Percentiles rank a stretch among this genome's conserved stretches.
Evolutionary conservation across 116 monocot genomes (phyloP).

Genomic region (Phalaenopsis hybrid): DNA sequence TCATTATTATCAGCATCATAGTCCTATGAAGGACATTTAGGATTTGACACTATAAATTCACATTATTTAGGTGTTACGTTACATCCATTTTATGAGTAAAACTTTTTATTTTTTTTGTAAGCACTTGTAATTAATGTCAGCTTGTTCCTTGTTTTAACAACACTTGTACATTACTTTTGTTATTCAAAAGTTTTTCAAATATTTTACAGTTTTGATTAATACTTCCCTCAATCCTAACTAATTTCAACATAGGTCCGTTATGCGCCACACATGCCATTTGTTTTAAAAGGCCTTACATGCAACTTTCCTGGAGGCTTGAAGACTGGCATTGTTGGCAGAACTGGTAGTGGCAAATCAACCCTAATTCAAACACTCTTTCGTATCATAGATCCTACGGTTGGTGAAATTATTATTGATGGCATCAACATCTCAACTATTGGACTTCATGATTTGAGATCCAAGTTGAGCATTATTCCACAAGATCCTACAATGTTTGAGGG

Average conservation of each 20-base stretch:
- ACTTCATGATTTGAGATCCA: constrained; percentile 49
- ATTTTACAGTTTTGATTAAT: too few relatives aligned
- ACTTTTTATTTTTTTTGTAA: too few relatives aligned
- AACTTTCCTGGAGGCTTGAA: constrained; percentile 46
- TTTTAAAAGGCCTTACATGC: constrained; percentile 61
- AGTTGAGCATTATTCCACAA: constrained; percentile 58
- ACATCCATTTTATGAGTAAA: too few relatives aligned
- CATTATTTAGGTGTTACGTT: too few relatives aligned
- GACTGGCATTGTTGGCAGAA: constrained; percentile 61
- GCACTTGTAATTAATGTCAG: too few relatives aligned
- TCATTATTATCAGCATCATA: too few relatives aligned
- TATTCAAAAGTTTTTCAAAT: too few relatives aligned
- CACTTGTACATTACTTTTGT: too few relatives aligned
- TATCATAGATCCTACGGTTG: constrained; percentile 47
- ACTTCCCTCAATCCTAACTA: background rate
- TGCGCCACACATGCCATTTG: constrained; percentile 68
- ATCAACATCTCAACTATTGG: constrained; percentile 48
- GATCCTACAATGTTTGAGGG: constrained; percentile 73
- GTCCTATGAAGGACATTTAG: too few relatives aligned
- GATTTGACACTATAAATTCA: too few relatives aligned
- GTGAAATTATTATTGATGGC: constrained; percentile 41
- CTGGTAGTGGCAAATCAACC: constrained; percentile 61
- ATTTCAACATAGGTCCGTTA: constrained; percentile 44
- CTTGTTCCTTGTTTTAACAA: too few relatives aligned
- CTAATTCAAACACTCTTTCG: constrained; percentile 52